Conservation (phyloP, 2,329 filamentous ascomycete species). For the Juglanconis oblonga region DNA sequence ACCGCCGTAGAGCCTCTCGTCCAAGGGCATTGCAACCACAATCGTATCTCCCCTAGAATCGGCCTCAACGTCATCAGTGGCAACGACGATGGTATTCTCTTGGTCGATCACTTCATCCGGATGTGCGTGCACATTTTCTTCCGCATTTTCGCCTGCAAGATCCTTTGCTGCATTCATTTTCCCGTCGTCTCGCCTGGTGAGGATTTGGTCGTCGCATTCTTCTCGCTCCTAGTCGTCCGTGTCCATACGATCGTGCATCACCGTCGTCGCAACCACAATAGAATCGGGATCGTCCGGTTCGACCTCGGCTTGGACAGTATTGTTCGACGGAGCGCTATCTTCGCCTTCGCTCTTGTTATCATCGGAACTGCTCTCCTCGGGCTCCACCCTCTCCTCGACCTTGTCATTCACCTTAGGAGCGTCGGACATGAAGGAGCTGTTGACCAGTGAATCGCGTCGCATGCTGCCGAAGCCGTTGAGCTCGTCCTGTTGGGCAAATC, state of each 20-base stretch:
- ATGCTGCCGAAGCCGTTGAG: conserved; percentile 23
- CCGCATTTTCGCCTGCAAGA: too few species aligned
- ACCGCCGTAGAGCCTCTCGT: too few species aligned
- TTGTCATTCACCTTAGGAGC: conserved; percentile 6
- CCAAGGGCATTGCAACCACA: too few species aligned
- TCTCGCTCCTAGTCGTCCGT: conserved; percentile 26
- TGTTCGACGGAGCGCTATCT: neutral
- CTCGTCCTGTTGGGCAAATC: conserved; percentile 44
- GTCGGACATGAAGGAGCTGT: conserved; percentile 16
- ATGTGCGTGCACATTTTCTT: too few species aligned
- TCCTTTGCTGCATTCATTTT: too few species aligned
- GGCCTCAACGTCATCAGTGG: too few species aligned
- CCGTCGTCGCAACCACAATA: conserved; percentile 32
- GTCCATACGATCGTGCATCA: conserved; percentile 30
- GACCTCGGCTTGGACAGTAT: conserved; percentile 12
- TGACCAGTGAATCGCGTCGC: conserved; percentile 20
- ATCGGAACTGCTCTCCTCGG: conserved; percentile 21
- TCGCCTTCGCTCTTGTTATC: conserved; percentile 19
- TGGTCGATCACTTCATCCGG: too few species aligned
- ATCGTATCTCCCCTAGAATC: too few species aligned
- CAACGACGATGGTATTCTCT: too few species aligned
- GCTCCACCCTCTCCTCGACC: neutral
- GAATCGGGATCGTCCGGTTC: conserved; percentile 27
- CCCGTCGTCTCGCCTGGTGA: too few species aligned
- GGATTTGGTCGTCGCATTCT: neutral